phyloP scores from a whole-genome alignment of 129 eudicot genomes.

The Logfia minima region DNA sequence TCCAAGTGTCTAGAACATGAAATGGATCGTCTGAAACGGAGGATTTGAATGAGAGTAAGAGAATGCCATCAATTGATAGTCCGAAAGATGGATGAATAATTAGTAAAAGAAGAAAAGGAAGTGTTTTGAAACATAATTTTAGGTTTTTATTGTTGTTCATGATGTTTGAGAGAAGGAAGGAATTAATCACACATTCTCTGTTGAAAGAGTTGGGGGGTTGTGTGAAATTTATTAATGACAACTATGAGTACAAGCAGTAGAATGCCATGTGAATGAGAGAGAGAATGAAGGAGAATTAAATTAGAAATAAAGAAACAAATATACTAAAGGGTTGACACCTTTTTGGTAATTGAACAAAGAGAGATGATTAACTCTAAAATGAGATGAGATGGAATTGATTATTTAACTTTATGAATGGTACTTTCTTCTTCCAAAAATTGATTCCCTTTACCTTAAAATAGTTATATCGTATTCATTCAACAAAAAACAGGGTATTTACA shows the following conservation, averaged over 20 bases:
- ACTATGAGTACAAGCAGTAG: slow-evolving; percentile 32
- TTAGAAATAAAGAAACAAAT: slow-evolving; percentile 14
- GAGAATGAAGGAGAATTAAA: slow-evolving; percentile 3
- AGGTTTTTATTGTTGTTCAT: slow-evolving; percentile 30
- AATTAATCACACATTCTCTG: slow-evolving; percentile 14
- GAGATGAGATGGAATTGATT: not conserved
- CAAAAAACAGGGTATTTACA: not conserved
- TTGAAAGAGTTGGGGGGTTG: slow-evolving; percentile 6
- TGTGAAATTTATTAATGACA: slow-evolving; percentile 18
- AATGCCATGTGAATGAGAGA: slow-evolving; percentile 30
- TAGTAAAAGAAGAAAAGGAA: slow-evolving; percentile 23
- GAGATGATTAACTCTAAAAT: not conserved
- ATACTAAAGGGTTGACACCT: slow-evolving; percentile 7
- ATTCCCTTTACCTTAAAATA: slow-evolving; percentile 6
- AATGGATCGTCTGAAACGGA: slow-evolving; percentile 56
- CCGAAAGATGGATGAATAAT: slow-evolving; percentile 24
- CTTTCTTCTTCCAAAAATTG: not conserved
- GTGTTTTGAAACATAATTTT: slow-evolving; percentile 26
- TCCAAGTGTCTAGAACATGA: slow-evolving; percentile 53
- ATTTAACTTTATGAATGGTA: not conserved
- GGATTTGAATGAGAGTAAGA: slow-evolving; percentile 65
- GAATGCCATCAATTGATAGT: slow-evolving; percentile 63
- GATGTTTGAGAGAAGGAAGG: slow-evolving; percentile 12
- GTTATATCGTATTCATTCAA: not conserved
- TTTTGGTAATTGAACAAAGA: slow-evolving; percentile 19